Evolutionary conservation across 768 basidiomycete species (phyloP).

Genomic region (Leucosporidium scottii): DNA sequence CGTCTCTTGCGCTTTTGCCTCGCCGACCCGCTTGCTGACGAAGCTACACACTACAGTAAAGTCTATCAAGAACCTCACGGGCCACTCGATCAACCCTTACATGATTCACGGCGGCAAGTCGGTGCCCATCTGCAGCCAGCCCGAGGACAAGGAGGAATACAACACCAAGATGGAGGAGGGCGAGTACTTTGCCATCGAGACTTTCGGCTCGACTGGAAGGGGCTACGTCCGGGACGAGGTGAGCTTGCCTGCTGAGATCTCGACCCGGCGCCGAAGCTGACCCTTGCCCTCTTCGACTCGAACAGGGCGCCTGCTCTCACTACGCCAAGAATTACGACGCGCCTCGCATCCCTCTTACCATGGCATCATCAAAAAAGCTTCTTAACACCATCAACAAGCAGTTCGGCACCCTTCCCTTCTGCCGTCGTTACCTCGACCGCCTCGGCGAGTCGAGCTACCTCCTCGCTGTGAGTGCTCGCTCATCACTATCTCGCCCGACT

Average conservation of each 20-base stretch:
- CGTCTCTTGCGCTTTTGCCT: background rate
- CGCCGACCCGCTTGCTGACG: too few relatives aligned
- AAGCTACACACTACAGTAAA: slow-evolving; percentile 56
- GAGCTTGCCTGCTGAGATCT: slow-evolving; percentile 27
- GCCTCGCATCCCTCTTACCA: slow-evolving; percentile 62
- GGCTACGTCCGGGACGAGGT: slow-evolving; percentile 80
- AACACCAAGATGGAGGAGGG: slow-evolving; percentile 98
- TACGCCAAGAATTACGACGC: slow-evolving; percentile 70
- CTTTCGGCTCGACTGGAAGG: slow-evolving; percentile 93
- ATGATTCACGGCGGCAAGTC: slow-evolving; percentile 88
- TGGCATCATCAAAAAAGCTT: slow-evolving; percentile 76
- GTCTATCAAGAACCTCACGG: slow-evolving; percentile 85
- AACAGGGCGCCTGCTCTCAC: slow-evolving; percentile 79
- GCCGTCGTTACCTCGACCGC: slow-evolving; percentile 88
- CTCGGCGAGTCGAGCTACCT: slow-evolving; percentile 87
- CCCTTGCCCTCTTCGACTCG: background rate
- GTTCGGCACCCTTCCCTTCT: slow-evolving; percentile 93
- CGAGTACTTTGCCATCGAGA: slow-evolving; percentile 98
- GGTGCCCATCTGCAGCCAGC: slow-evolving; percentile 75
- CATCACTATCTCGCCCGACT: background rate
- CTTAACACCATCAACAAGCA: slow-evolving; percentile 80
- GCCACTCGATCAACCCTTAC: slow-evolving; percentile 84
- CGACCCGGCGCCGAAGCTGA: background rate
- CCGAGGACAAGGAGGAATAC: slow-evolving; percentile 50
- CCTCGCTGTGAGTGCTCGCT: slow-evolving; percentile 56